These are phyloP conservation scores for Xanthoceras sorbifolium DNA, from an alignment of 345 rosid genomes.

Conservation along the genomic window DNA sequence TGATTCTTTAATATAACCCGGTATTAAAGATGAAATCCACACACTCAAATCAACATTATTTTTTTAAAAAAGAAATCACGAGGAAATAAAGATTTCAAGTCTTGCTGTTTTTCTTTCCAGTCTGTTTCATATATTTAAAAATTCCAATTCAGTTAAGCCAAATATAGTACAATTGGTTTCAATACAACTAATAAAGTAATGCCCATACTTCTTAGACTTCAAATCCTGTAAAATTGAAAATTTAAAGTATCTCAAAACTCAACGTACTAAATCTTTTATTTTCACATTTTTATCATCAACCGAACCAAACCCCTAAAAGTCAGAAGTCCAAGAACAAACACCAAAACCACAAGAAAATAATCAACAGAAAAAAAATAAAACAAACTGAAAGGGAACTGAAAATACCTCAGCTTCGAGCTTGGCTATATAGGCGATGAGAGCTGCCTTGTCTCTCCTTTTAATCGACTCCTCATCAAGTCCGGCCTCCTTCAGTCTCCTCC, in stretches of 20 bases:
- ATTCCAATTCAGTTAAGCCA: neutral
- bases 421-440: slow-evolving; percentile 83
- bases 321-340: neutral
- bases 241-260: neutral
- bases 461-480: slow-evolving; percentile 89
- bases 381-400: slow-evolving; percentile 1
- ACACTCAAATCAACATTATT: neutral
- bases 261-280: neutral
- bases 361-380: neutral
- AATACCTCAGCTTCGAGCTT: slow-evolving; percentile 89
- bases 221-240: neutral
- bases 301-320: neutral
- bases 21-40: neutral
- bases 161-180: neutral
- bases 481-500: slow-evolving; percentile 85
- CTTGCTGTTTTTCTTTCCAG: neutral
- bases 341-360: neutral
- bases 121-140: neutral
- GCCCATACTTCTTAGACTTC: neutral
- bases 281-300: neutral
- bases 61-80: neutral
- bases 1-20: neutral
- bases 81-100: neutral
- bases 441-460: slow-evolving; percentile 82
- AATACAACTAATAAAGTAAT: neutral